Conservation (phyloP, 2,329 filamentous ascomycete genomes). For the Chaetomium sp. region DNA sequence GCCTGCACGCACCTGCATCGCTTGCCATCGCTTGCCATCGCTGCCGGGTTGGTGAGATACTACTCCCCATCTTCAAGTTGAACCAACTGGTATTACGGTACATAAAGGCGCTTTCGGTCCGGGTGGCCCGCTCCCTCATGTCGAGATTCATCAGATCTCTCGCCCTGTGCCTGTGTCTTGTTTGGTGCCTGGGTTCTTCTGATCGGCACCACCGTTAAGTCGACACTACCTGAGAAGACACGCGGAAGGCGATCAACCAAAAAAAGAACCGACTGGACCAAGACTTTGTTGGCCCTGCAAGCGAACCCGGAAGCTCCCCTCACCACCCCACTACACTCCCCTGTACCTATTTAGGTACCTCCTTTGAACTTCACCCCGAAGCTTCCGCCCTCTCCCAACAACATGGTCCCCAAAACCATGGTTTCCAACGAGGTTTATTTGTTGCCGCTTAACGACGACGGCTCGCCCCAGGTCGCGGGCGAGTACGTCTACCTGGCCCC, state of each 20-base stretch:
- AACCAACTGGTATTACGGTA: too few species aligned
- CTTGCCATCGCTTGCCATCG: too few species aligned
- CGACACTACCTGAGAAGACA: neutral
- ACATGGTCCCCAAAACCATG: constrained; percentile 56
- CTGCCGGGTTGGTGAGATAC: too few species aligned
- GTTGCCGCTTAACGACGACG: constrained; percentile 85
- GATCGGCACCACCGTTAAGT: constrained; percentile 15
- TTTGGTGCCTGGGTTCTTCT: constrained; percentile 16
- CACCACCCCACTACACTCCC: neutral
- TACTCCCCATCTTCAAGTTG: too few species aligned
- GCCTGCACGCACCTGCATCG: neutral
- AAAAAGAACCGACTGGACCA: neutral
- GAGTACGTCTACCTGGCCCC: constrained; percentile 89
- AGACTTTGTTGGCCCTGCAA: too few species aligned
- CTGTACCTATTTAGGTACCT: neutral
- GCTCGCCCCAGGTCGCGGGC: constrained; percentile 80
- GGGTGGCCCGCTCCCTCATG: constrained; percentile 5
- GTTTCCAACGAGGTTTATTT: constrained; percentile 72
- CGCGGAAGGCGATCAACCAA: constrained; percentile 13
- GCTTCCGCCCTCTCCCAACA: constrained; percentile 13
- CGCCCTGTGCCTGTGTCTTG: constrained; percentile 18
- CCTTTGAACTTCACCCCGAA: constrained; percentile 9
- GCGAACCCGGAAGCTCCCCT: neutral
- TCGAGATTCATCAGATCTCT: constrained; percentile 18
- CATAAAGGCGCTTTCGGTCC: too few species aligned